Base-by-base conservation (phyloP, 148 eudicot species). In the Fallopia convolvulus region DNA sequence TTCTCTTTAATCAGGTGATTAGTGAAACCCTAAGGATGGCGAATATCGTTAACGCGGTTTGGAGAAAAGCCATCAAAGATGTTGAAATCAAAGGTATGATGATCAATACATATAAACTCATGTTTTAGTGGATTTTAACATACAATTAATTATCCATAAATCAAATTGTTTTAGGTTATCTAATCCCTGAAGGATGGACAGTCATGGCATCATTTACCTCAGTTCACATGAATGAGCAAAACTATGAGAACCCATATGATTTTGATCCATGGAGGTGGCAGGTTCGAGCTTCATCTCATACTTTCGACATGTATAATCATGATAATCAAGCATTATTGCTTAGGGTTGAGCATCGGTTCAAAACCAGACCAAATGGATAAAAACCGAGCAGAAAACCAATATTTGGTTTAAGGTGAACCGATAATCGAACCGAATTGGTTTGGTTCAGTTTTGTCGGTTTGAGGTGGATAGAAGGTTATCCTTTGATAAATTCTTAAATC, bases 251-350 rank as follows among this genome's bases (percentile, higher is more conserved):
- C 76, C 99, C 99, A 11, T 86, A 89, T 80, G 81, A 82, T 42
- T 94, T 94, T 82, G 77, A 94, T 85, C 99, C 99, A 3, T 92
- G 93, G 92, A 89, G 97, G 85, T 94, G 97, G 99, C 88, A 92
- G 97, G 97, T 94, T 41, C 52, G 80, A 72, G 8, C 30, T 46
- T 23, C 14, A 68, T 68, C 70, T 61, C 36, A 0, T 11, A 10
- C 14, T 8, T 55, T 55, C n/a, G 2, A 18, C 26, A 5, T 20
- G 5, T 13, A 23, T n/a, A 20, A 65, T 65, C 32, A 65, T 65
- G 36, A 65, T 26, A 26, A 52, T 26, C 26, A n/a, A 26, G 30
- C 21, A 65, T 23, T 8, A 11, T 26, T 26, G 30, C 0, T 0
- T 26, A 26, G 30, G 30, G 30, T 26, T 26, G 30, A 26, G 30